These are phyloP conservation scores for Colletotrichum orchidophilum DNA, from an alignment of 2,329 filamentous ascomycete species.

Conservation along the genomic window DNA sequence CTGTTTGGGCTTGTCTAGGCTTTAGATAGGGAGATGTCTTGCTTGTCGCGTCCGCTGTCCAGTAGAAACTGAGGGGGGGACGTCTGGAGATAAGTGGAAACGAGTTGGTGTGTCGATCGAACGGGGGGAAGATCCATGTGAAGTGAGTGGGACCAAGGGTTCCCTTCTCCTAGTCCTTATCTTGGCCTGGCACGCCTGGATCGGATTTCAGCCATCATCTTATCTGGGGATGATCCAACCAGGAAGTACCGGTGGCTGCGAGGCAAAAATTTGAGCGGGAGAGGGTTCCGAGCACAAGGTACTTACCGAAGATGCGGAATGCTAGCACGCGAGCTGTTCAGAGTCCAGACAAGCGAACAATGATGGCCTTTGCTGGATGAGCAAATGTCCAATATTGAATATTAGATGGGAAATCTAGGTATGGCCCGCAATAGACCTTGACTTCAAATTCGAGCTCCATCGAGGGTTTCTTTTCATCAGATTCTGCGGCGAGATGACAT, in stretches of 20 bases:
- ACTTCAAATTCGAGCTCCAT: not conserved
- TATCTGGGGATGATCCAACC: constrained; percentile 2
- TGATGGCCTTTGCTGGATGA: not conserved
- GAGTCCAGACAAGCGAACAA: not conserved
- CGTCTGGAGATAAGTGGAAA: constrained; percentile 11
- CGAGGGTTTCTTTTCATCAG: not conserved
- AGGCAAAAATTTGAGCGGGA: not conserved
- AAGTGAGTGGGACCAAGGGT: constrained; percentile 15
- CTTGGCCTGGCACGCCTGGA: not conserved
- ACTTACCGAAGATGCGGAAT: not conserved
- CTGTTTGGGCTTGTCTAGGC: not conserved
- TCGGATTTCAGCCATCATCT: constrained; percentile 3
- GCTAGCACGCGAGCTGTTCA: not conserved
- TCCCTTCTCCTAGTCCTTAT: constrained; percentile 6
- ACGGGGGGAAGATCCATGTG: constrained; percentile 1
- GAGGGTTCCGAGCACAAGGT: not conserved
- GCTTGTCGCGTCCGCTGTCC: not conserved
- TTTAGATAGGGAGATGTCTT: not conserved
- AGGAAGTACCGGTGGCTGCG: constrained; percentile 14
- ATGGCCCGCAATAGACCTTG: not conserved
- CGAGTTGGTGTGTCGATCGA: constrained; percentile 4
- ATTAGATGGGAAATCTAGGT: not conserved
- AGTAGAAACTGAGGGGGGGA: not conserved
- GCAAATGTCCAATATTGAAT: not conserved
- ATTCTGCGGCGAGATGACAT: not conserved